phyloP scores from a whole-genome alignment of 2,329 filamentous ascomycete genomes.

The Fusarium incarnatum region DNA sequence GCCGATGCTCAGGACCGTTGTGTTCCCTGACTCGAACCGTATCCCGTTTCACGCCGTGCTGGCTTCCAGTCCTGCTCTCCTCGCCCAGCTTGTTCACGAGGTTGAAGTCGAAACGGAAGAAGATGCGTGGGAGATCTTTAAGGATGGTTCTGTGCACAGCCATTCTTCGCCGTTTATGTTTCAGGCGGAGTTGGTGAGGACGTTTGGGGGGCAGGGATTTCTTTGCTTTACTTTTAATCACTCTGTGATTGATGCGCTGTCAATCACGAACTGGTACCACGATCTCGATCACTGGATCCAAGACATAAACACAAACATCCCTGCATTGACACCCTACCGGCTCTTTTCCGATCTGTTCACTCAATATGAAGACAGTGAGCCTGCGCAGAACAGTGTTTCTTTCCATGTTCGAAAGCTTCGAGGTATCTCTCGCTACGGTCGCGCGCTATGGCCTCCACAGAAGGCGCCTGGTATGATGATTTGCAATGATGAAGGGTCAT shows the following conservation, averaged over 20 bases:
- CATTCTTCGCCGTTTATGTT: conserved; percentile 50
- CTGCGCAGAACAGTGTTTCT: conserved; percentile 45
- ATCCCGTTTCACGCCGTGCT: conserved; percentile 48
- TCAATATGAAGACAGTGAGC: conserved; percentile 47
- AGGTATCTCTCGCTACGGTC: conserved; percentile 50
- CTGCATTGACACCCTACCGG: conserved; percentile 46
- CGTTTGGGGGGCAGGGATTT: conserved; percentile 32
- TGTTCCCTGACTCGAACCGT: conserved; percentile 34
- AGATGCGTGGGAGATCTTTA: conserved; percentile 37
- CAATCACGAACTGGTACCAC: conserved; percentile 49
- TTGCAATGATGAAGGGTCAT: conserved; percentile 44
- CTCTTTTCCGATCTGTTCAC: conserved; percentile 50
- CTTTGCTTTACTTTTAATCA: conserved; percentile 52
- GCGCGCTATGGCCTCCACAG: conserved; percentile 51
- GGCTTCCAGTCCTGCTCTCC: conserved; percentile 33
- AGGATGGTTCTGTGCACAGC: conserved; percentile 28
- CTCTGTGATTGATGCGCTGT: conserved; percentile 52
- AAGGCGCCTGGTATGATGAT: conserved; percentile 52
- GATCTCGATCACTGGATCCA: conserved; percentile 50
- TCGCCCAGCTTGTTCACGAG: conserved; percentile 45
- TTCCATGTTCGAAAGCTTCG: conserved; percentile 50
- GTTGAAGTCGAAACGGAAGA: conserved; percentile 36
- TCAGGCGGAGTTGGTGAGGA: conserved; percentile 42
- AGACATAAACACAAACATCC: conserved; percentile 27
- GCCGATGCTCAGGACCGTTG: conserved; percentile 48